These are phyloP conservation scores for Penicillium flavigenum DNA, from an alignment of 495 filamentous ascomycete genomes.

Conservation along the genomic window DNA sequence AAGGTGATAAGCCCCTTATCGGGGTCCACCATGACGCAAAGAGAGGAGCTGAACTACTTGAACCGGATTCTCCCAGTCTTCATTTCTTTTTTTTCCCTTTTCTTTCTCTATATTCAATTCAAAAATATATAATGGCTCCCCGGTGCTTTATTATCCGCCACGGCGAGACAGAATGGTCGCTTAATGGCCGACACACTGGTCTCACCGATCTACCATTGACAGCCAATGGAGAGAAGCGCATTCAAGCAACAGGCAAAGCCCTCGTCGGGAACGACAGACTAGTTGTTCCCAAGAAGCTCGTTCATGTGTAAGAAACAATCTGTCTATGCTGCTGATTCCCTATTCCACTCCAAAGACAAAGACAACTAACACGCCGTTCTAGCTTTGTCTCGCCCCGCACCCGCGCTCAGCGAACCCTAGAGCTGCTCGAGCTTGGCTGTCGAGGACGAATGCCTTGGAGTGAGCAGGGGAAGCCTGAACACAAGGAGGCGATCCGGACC, in stretches of 20 bases:
- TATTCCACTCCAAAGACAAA: neutral
- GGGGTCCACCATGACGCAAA: conserved; percentile 8
- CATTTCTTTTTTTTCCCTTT: neutral
- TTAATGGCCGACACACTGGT: conserved; percentile 89
- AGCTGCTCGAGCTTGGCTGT: conserved; percentile 69
- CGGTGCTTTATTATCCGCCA: conserved; percentile 92
- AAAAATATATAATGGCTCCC: conserved; percentile 56
- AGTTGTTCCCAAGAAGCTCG: conserved; percentile 79
- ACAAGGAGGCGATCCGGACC: conserved; percentile 45
- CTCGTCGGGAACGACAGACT: conserved; percentile 81
- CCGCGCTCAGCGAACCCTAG: conserved; percentile 83
- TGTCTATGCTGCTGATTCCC: neutral
- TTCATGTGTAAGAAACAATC: conserved; percentile 57
- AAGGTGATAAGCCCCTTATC: conserved; percentile 1
- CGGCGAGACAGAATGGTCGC: conserved; percentile 95
- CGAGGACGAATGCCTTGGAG: conserved; percentile 55
- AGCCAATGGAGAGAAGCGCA: conserved; percentile 78
- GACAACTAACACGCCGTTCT: neutral
- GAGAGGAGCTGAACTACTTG: neutral
- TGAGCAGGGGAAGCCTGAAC: conserved; percentile 36
- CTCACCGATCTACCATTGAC: conserved; percentile 84
- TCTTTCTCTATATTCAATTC: neutral
- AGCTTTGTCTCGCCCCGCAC: conserved; percentile 85
- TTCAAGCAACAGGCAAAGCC: conserved; percentile 76
- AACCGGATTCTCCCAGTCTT: neutral